Evolutionary conservation across 2,329 filamentous ascomycete species (phyloP).

Genomic region (Ophiocordyceps unilateralis): DNA sequence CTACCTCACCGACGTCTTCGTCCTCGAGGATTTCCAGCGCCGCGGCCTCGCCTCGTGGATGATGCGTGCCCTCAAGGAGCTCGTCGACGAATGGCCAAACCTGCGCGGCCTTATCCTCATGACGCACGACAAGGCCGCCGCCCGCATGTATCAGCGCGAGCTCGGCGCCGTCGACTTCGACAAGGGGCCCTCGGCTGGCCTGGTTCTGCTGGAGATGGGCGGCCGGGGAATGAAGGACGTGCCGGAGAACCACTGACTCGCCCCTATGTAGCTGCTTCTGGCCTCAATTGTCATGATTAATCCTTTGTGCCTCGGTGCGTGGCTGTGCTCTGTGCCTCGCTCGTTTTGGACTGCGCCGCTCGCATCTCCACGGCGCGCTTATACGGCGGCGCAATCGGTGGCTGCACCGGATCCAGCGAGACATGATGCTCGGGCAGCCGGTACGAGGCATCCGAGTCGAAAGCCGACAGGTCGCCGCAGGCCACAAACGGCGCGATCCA

Average conservation of each 20-base stretch:
- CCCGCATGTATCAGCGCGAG: constrained; percentile 28
- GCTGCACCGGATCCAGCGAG: constrained; percentile 81
- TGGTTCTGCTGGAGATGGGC: constrained; percentile 24
- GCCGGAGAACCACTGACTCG: constrained; percentile 7
- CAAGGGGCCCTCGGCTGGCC: constrained; percentile 20
- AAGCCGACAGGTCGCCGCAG: constrained; percentile 89
- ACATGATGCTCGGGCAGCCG: constrained; percentile 72
- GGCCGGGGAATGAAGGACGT: constrained; percentile 17
- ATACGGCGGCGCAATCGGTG: constrained; percentile 90
- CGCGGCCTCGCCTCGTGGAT: constrained; percentile 49
- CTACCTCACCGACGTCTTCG: constrained; percentile 52
- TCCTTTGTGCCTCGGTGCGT: too few relatives aligned
- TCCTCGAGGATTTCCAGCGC: constrained; percentile 40
- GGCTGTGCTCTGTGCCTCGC: too few relatives aligned
- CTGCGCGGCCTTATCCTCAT: constrained; percentile 43
- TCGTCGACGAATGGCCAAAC: constrained; percentile 35
- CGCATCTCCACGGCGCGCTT: constrained; percentile 70
- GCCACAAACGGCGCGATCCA: constrained; percentile 96
- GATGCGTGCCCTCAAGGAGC: constrained; percentile 40
- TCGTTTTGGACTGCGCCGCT: too few relatives aligned
- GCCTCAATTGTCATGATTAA: too few relatives aligned
- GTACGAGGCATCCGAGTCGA: constrained; percentile 92
- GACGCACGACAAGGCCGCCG: constrained; percentile 22
- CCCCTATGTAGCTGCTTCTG: too few relatives aligned
- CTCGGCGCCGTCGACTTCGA: constrained; percentile 27